Base-by-base conservation (phyloP, 2,329 filamentous ascomycete species). In the Trichoderma hamatum region DNA sequence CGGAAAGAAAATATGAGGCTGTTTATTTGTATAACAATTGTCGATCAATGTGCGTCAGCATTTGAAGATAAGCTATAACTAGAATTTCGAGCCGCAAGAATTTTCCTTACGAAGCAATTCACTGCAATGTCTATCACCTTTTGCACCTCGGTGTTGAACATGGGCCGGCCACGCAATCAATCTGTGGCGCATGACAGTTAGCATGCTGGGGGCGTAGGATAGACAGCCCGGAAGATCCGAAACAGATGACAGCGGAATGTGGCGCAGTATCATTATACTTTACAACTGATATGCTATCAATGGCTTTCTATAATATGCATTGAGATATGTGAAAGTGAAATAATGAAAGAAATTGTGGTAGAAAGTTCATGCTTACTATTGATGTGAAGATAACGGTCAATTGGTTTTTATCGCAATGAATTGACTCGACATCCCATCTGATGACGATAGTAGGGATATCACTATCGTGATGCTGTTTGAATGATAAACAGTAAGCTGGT, bases 201-300 rank as follows among this genome's bases (percentile, higher is more conserved):
- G 26, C 16, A n/a, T n/a, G 26, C 54, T n/a, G 21, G 61, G 3
- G 21, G 32, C 39, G 51, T 36, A 11, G 28, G 28, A 21, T 39
- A 28, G 52, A 54, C 28, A 36, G 13, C 52, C 63, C 63, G 63
- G 28, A 49, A 34, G 63, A 66, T 66, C 63, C 63, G 63, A 66
- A 43, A 28, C 21, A 36, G 34, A 52, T 1, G 62, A 56, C 6
- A 5, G 51, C 51, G 32, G 51, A 28, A 49, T 55, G 63, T 58
- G 63, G 52, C 63, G 52, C 52, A 43, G 34, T 36, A 19, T 30
- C 26, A 39, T 26, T 39, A n/a, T 32, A 10, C 19, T 39, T 64
- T 36, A 64, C 28, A 36, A 24, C 13, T 51, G 3, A 7, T 3
- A 32, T 34, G 30, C 6, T 28, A 14, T n/a, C 5, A 3, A 11